Evolutionary conservation across 2,329 filamentous ascomycete species (phyloP).

Genomic region (Fusarium irregulare): DNA sequence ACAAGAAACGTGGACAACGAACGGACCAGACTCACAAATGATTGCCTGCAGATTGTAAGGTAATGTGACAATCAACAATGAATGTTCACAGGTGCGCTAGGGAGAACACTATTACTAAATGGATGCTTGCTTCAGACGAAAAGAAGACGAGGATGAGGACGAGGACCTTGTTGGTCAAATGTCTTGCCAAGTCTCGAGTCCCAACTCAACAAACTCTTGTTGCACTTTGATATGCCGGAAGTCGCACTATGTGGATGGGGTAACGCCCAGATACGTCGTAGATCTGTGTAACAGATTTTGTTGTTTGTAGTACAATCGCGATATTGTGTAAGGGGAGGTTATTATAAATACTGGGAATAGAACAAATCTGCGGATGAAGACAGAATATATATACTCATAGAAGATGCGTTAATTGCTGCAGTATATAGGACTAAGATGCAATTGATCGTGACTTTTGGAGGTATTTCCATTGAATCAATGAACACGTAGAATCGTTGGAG

Average conservation of each 20-base stretch:
- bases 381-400: not conserved
- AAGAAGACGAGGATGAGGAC: conserved; percentile 21
- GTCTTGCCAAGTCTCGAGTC: not conserved
- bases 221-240: conserved; percentile 10
- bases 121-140: not conserved
- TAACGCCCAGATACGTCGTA: not conserved
- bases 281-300: not conserved
- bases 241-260: conserved; percentile 2
- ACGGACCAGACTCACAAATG: conserved; percentile 7
- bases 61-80: not conserved
- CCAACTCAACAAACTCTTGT: conserved; percentile 11
- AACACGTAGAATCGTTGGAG: not conserved
- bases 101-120: not conserved
- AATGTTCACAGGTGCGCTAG: not conserved
- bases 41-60: not conserved
- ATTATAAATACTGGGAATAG: too few species aligned
- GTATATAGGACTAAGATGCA: not conserved
- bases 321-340: not conserved
- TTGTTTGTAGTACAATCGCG: not conserved
- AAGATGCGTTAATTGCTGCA: not conserved
- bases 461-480: not conserved
- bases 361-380: not conserved
- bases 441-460: not conserved
- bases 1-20: not conserved
- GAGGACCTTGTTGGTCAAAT: conserved; percentile 37